Conservation (phyloP, 2,329 filamentous ascomycete species). For the Magnaporthales sp. region DNA sequence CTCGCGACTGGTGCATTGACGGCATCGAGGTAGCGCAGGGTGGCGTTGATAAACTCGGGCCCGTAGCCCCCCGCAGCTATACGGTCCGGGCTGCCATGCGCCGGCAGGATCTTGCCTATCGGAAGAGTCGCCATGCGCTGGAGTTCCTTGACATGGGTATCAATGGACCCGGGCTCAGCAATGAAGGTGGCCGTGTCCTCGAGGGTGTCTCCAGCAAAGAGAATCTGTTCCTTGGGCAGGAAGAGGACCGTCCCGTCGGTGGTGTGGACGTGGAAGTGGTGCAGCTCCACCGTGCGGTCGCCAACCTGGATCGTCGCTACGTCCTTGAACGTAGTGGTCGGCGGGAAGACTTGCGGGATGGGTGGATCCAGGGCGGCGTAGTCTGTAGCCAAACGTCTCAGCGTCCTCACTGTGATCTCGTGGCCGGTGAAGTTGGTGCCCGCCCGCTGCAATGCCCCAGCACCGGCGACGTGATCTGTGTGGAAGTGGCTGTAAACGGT, state of each 20-base stretch:
- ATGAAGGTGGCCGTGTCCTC: neutral
- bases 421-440: neutral
- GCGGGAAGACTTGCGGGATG: neutral
- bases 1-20: neutral
- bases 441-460: neutral
- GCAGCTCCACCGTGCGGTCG: neutral
- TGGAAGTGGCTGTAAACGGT: neutral
- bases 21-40: neutral
- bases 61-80: neutral
- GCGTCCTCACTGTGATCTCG: neutral
- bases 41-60: neutral
- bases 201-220: neutral
- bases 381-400: neutral
- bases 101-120: neutral
- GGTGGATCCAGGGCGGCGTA: neutral
- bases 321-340: neutral
- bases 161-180: neutral
- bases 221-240: neutral
- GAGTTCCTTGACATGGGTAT: neutral
- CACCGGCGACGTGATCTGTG: neutral
- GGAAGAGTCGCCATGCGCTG: neutral
- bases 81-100: neutral
- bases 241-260: neutral
- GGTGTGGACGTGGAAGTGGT: neutral
- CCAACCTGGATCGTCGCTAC: neutral